Evolutionary conservation across 805 yeast genomes (phyloP), one percentile per base, ranked within the genome.

Genomic region (Ogataea ganodermae): DNA sequence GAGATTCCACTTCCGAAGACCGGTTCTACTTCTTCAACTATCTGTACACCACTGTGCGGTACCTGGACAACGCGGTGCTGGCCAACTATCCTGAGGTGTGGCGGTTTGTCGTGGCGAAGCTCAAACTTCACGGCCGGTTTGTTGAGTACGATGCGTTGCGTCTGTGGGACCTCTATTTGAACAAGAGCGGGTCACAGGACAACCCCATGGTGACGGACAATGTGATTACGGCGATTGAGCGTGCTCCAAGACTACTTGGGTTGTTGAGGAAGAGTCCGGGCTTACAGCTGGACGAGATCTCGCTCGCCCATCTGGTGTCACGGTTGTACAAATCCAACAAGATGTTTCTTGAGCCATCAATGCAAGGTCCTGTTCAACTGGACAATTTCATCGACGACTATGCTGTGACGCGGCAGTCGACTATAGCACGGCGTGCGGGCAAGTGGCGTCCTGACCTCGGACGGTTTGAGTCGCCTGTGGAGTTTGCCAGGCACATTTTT

Each of bases 21-120:
- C 36, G 51, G 13, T 30, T 45, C 2, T 35, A 40, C 16, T 48
- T 60, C 10, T 50, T 49, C 9, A 48, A 52, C 17, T 58, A 57
- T 23, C 39, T 65, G 3, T 42, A 39, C 9, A 46, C 52, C 8
- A 52, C 56, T 3, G 42, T 64, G 20, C 31, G 33, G 2, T 49
- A 49, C 2, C 26, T 61, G 13, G 64, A 63, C 30, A 36, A 48
- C 3, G 44, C 45, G 1, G 44, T 63, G 1, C 38, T 61, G 22
- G 36, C 26, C 2, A 36, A 43, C 12, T 65, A 63, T 43, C 68
- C 68, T 2, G 70, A 66, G 43, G 39, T 65, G 22, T 66, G 70
- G 70, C 36, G 55, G 7, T 58, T 65, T 37, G 58, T 63, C 1
- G 30, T 59, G 3, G 51, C 50, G n/a, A 66, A 65, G 37, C 37